Evolutionary conservation across 176 grass and related monocot genomes (phyloP).

Genomic region (Sorghum bicolor): DNA sequence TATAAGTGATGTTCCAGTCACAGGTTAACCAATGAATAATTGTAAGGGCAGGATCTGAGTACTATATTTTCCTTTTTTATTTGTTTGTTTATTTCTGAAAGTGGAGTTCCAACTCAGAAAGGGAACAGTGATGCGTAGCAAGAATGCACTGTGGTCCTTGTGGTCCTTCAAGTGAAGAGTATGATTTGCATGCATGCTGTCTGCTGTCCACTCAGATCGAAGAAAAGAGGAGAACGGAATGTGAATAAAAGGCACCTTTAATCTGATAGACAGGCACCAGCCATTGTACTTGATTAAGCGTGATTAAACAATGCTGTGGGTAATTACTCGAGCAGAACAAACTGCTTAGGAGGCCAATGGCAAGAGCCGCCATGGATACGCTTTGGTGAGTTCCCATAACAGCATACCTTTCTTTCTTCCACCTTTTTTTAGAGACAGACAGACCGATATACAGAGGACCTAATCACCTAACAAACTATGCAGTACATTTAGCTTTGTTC

Average conservation of each 20-base stretch:
- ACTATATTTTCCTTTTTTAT: neutral
- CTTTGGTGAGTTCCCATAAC: constrained; percentile 45
- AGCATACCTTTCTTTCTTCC: neutral
- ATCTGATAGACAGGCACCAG: neutral
- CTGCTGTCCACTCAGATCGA: constrained; percentile 21
- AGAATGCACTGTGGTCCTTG: constrained; percentile 18
- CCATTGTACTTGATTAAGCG: neutral
- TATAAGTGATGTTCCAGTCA: neutral
- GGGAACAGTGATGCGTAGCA: constrained; percentile 5
- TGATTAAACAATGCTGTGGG: constrained; percentile 26
- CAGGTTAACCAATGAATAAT: neutral
- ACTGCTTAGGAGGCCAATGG: constrained; percentile 41
- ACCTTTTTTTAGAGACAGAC: neutral
- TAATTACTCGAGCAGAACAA: constrained; percentile 54
- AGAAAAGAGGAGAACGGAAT: neutral
- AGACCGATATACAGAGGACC: neutral
- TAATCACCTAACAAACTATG: neutral
- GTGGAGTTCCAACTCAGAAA: constrained; percentile 49
- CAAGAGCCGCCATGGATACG: constrained; percentile 29
- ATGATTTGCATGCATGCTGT: constrained; percentile 28
- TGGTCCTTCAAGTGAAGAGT: constrained; percentile 51
- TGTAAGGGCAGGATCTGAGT: neutral
- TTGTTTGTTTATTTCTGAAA: constrained; percentile 25
- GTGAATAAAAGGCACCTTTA: constrained; percentile 29
- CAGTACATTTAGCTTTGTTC: neutral